Evolutionary conservation across 208 protist species (phyloP).

Genomic region (Polymyxa betae): DNA sequence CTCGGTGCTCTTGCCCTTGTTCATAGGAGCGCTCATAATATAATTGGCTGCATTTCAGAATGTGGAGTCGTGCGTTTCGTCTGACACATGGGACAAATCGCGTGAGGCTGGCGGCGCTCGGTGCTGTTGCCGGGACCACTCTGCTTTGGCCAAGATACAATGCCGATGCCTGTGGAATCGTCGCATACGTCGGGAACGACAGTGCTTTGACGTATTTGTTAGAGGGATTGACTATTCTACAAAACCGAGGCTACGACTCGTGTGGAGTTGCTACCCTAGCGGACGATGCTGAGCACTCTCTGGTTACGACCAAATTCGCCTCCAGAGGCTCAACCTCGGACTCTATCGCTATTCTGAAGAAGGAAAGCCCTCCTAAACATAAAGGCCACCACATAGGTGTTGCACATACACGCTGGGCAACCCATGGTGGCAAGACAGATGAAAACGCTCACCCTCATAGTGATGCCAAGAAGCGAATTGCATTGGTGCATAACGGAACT

Average conservation of each 20-base stretch:
- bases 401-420: conserved; percentile 79
- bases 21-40: no score
- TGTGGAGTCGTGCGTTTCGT: no score
- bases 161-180: conserved; percentile 69
- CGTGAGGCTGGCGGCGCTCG: not conserved
- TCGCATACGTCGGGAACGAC: conserved; percentile 73
- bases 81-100: no score
- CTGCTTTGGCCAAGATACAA: not conserved
- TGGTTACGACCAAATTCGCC: conserved; percentile 68
- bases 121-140: not conserved
- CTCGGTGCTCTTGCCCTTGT: no score
- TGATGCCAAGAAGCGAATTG: conserved; percentile 45
- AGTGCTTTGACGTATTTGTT: conserved; percentile 66
- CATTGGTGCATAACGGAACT: conserved; percentile 63
- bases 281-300: conserved; percentile 1
- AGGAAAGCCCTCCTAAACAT: conserved; percentile 58
- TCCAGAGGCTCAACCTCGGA: conserved; percentile 70
- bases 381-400: conserved; percentile 67
- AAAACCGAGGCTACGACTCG: conserved; percentile 75
- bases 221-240: conserved; percentile 71
- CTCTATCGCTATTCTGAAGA: conserved; percentile 66
- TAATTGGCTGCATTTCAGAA: no score
- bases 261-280: conserved; percentile 67
- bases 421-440: conserved; percentile 73
- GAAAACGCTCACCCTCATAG: conserved; percentile 62